Conservation (phyloP, 1,284 basidiomycete genomes). For the Marasmius oreades region DNA sequence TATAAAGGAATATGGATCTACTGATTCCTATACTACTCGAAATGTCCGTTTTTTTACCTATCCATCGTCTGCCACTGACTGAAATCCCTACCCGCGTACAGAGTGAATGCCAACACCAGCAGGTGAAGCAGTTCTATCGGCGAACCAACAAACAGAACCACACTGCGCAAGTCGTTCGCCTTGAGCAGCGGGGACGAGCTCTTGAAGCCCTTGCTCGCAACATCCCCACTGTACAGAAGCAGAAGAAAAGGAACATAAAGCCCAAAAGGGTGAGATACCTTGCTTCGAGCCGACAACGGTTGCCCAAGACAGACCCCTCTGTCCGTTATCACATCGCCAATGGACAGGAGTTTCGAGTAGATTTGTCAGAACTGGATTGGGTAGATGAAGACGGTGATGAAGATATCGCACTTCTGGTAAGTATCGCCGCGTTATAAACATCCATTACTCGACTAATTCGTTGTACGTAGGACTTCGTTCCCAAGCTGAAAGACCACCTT, state of each 20-base stretch:
- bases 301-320: neutral
- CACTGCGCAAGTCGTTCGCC: no score
- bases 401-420: neutral
- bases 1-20: no score
- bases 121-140: neutral
- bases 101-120: conserved; percentile 1
- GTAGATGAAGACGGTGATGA: no score
- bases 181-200: neutral
- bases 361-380: neutral
- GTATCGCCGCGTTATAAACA: neutral
- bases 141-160: neutral
- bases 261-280: neutral
- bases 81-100: neutral
- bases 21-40: no score
- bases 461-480: neutral
- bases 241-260: neutral
- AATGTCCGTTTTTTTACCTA: no score
- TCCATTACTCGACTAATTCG: neutral
- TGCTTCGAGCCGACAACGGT: neutral
- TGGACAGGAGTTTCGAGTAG: neutral
- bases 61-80: neutral
- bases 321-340: neutral
- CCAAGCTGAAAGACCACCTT: conserved; percentile 6
- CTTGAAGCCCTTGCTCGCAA: neutral
- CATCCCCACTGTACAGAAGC: neutral